These are phyloP conservation scores for Talaromyces sp. DNA, from an alignment of 2,329 filamentous ascomycete genomes.

Conservation along the genomic window DNA sequence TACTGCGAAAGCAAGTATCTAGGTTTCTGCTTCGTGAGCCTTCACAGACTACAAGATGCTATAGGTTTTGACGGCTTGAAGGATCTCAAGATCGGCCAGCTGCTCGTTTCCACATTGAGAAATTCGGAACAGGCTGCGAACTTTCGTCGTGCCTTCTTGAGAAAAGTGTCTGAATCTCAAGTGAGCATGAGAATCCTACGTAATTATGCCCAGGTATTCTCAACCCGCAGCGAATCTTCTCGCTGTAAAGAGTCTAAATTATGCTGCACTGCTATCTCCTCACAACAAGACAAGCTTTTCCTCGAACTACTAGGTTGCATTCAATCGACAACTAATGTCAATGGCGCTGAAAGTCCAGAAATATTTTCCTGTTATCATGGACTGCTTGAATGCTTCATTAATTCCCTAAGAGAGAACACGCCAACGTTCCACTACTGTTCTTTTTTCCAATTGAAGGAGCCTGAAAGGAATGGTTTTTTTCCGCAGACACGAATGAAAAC, in stretches of 20 bases:
- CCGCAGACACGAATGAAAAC: slow-evolving; percentile 4
- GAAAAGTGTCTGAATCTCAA: not conserved
- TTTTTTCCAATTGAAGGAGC: slow-evolving; percentile 10
- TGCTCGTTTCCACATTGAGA: slow-evolving; percentile 27
- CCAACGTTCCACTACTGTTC: not conserved
- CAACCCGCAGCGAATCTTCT: not conserved
- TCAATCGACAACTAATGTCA: not conserved
- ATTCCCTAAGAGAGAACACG: slow-evolving; percentile 14
- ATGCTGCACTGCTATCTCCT: not conserved
- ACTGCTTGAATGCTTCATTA: slow-evolving; percentile 25
- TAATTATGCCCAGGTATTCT: slow-evolving; percentile 7
- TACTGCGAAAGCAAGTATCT: slow-evolving; percentile 21
- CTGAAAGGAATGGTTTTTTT: slow-evolving; percentile 20
- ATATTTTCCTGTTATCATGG: slow-evolving; percentile 12
- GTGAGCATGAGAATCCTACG: not conserved
- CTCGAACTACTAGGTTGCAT: slow-evolving; percentile 4
- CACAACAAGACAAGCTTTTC: slow-evolving; percentile 5
- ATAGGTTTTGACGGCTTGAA: slow-evolving; percentile 15
- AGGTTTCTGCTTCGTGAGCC: no score
- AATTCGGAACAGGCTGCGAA: not conserved
- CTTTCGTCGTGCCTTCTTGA: not conserved
- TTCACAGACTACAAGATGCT: no score
- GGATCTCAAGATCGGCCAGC: slow-evolving; percentile 24
- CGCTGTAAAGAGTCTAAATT: not conserved
- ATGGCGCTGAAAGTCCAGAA: not conserved